Percentiles rank a stretch among this genome's conserved stretches.
Conservation (phyloP, 331 rosid species). For the Quercus tomentella region DNA sequence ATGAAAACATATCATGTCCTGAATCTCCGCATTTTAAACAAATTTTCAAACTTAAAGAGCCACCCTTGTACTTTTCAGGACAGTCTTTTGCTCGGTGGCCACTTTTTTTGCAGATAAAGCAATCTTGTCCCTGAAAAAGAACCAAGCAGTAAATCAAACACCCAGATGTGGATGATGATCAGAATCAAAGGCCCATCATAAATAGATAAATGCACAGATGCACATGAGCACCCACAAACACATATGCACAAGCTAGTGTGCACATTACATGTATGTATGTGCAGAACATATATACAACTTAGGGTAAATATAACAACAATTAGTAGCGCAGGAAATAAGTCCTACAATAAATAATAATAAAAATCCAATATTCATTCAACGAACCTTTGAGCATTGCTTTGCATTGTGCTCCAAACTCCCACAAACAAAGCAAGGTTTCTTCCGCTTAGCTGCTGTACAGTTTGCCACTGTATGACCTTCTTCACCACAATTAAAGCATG, state of each 20-base stretch:
- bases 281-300: neutral
- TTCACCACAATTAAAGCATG: constrained; percentile 85
- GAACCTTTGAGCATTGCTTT: constrained; percentile 55
- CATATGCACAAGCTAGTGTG: neutral
- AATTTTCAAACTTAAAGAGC: constrained; percentile 26
- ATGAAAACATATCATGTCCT: constrained; percentile 87
- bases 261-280: neutral
- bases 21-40: constrained; percentile 84
- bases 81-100: constrained; percentile 87
- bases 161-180: neutral
- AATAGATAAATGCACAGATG: neutral
- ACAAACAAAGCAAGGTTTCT: constrained; percentile 85
- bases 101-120: constrained; percentile 67
- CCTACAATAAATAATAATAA: neutral
- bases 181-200: neutral
- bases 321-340: neutral
- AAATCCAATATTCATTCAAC: neutral
- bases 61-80: constrained; percentile 58
- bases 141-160: neutral
- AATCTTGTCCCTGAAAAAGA: constrained; percentile 51
- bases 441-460: constrained; percentile 59
- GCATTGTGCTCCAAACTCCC: constrained; percentile 83
- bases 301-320: neutral
- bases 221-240: neutral
- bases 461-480: constrained; percentile 83